Base-by-base conservation (phyloP, 2,329 filamentous ascomycete genomes). In the Paraphaeosphaeria sporulosa region DNA sequence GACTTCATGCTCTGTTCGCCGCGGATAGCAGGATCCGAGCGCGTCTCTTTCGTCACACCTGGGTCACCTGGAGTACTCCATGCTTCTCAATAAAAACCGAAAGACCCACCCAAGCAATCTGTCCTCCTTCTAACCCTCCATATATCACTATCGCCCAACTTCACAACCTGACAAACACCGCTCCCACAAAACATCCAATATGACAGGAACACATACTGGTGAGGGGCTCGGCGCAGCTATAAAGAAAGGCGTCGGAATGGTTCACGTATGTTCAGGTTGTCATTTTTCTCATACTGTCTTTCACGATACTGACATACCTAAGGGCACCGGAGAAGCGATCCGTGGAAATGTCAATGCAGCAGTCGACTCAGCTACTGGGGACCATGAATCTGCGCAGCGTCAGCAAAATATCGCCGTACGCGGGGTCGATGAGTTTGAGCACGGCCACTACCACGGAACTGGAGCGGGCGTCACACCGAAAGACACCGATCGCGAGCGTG, bases 291-390 rank as follows among this genome's bases (percentile, higher is more conserved):
- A 23, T 8, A 9, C 2, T 9, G 19, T 21, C 4, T 3, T 17
- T 12, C 4, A 43, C 51, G 10, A 9, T 50, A 58, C 62, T 71
- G 32, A 72, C 57, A 40, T 43, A 12, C n/a, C 10, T 9, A 38
- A 76, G 76, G 76, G 77, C 40, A 70, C 74, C 21, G 77, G 77
- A 46, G 76, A 79, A 63, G 74, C 74, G 17, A 71, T 79, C 55
- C 76, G 77, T 6, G 77, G 76, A 47, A 75, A 76, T 49, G 63
- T 78, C 58, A 78, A 78, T 55, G 71, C 74, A 4, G 67, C 72
- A 32, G 67, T 75, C 46, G 77, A 79, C 56, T 65, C 64, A 19
- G 75, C 74, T 4, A 60, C 70, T 15, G 74, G 74, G 23, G 75
- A 75, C 60, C 69, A 64, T 42, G 59, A 67, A 9, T 60, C 68